Evolutionary conservation across 2,329 filamentous ascomycete genomes (phyloP), one percentile per base, ranked within the genome.

Genomic region (Hypoxylon sp.): DNA sequence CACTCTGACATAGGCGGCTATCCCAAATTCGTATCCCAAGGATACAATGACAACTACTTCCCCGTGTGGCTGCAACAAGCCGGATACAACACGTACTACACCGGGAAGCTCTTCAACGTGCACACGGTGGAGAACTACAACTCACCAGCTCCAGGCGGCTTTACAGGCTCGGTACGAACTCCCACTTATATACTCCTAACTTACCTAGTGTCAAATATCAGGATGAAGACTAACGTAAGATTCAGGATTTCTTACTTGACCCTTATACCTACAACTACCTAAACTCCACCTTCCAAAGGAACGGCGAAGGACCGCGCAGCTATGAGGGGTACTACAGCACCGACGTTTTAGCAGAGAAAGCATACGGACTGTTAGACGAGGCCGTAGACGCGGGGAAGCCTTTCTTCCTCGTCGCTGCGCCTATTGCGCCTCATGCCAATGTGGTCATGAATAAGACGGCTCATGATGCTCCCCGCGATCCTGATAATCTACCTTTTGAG

Each of bases 201-300:
- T 43, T 21, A n/a, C n/a, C n/a, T 12, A 6, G 7, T 5, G n/a
- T 8, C 8, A 5, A n/a, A 39, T 5, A 30, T 16, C 2, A 32
- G 9, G 12, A 14, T 16, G 5, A 32, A 6, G 12, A 14, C 56
- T 51, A 56, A 68, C 11, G 8, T 9, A 21, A 21, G 2, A 5
- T 6, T 16, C 2, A 9, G 76, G 74, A 74, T 68, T 83, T 90
- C 68, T 78, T 91, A 1, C 79, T 91, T 1, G 89, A 92, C 65
- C 89, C 90, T 0, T 85, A 83, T 68, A 92, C 90, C 0, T 92
- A 92, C 71, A 81, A 85, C 27, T 93, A 92, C 73, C 81, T 88
- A 25, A 91, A 92, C 72, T 81, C 86, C 1, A 88, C 84, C 3
- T 90, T 88, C 74, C 85, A 89, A 65, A 82, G 86, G 8, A 89